Percentiles rank a stretch among this genome's conserved stretches.
Evolutionary conservation across 1,284 basidiomycete genomes (phyloP).

Genomic region (Papiliotrema flavescens): DNA sequence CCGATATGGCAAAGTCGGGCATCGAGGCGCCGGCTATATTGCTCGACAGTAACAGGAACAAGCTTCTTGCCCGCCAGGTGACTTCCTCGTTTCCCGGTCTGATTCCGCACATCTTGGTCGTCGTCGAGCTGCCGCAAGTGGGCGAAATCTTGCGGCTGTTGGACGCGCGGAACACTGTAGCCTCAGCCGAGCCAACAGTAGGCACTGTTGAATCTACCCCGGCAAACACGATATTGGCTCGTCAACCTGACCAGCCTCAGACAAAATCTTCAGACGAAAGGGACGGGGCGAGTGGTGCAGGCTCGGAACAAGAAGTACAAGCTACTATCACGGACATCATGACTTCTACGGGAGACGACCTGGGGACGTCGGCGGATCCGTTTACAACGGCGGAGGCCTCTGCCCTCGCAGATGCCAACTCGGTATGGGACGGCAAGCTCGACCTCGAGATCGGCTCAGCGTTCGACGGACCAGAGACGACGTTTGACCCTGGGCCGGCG

Average conservation of each 20-base stretch:
- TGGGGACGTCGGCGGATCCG: background rate
- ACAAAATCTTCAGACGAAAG: too few relatives aligned
- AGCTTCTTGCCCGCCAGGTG: constrained; percentile 9
- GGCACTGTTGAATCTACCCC: too few relatives aligned
- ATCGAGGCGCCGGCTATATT: constrained; percentile 10
- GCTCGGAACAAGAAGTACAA: too few relatives aligned
- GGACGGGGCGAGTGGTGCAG: too few relatives aligned
- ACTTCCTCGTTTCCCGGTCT: constrained; percentile 30
- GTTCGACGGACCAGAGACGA: background rate
- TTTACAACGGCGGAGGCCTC: background rate
- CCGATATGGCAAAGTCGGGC: background rate
- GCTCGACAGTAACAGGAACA: constrained; percentile 3
- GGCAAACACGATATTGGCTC: too few relatives aligned
- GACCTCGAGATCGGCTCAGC: background rate
- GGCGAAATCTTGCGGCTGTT: constrained; percentile 32
- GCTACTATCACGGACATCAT: too few relatives aligned
- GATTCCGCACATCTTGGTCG: constrained; percentile 35
- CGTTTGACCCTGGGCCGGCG: background rate
- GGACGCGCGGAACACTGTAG: too few relatives aligned
- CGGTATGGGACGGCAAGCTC: background rate
- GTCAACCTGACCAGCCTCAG: too few relatives aligned
- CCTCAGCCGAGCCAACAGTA: too few relatives aligned
- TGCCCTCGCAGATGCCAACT: background rate
- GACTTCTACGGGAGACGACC: too few relatives aligned
- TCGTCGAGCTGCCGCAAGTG: constrained; percentile 31